Evolutionary conservation across 1,139 yeast species (phyloP).

Genomic region (Yamadazyma siamensis): DNA sequence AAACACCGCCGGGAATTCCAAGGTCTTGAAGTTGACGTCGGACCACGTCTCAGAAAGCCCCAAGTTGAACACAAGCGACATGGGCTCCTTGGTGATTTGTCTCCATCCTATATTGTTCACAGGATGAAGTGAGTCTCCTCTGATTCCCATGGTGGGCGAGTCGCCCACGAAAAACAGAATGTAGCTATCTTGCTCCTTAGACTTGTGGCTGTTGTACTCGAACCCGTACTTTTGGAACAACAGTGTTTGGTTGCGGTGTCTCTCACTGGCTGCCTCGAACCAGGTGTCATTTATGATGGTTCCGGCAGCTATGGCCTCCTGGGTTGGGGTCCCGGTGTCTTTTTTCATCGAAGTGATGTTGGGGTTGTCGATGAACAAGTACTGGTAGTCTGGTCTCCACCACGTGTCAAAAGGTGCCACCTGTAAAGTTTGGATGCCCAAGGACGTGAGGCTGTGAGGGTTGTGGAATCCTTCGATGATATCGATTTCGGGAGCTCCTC

Average conservation of each 20-base stretch:
- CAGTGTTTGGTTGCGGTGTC: constrained; percentile 9
- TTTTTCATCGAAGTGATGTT: constrained; percentile 23
- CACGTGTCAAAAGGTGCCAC: constrained; percentile 34
- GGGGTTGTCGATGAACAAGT: constrained; percentile 17
- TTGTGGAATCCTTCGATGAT: constrained; percentile 25
- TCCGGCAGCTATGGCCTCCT: constrained; percentile 28
- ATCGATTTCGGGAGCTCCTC: constrained; percentile 36
- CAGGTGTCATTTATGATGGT: constrained; percentile 22
- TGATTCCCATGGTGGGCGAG: constrained; percentile 18
- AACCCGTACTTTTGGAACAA: constrained; percentile 22
- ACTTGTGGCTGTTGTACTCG: constrained; percentile 21
- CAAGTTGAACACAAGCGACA: constrained; percentile 26
- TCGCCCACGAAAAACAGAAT: constrained; percentile 23
- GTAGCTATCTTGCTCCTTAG: constrained; percentile 18
- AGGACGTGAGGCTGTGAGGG: constrained; percentile 16
- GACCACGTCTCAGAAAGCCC: constrained; percentile 28
- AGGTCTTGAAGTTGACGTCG: constrained; percentile 19
- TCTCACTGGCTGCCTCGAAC: constrained; percentile 19
- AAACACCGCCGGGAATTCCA: constrained; percentile 24
- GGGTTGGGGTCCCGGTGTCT: constrained; percentile 29
- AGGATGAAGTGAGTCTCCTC: constrained; percentile 26
- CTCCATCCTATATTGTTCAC: constrained; percentile 25
- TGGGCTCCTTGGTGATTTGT: constrained; percentile 26
- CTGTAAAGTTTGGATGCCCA: constrained; percentile 29
- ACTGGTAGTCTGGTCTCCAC: constrained; percentile 32